Evolutionary conservation across 768 basidiomycete genomes (phyloP).

Genomic region (Amanita thiersii): DNA sequence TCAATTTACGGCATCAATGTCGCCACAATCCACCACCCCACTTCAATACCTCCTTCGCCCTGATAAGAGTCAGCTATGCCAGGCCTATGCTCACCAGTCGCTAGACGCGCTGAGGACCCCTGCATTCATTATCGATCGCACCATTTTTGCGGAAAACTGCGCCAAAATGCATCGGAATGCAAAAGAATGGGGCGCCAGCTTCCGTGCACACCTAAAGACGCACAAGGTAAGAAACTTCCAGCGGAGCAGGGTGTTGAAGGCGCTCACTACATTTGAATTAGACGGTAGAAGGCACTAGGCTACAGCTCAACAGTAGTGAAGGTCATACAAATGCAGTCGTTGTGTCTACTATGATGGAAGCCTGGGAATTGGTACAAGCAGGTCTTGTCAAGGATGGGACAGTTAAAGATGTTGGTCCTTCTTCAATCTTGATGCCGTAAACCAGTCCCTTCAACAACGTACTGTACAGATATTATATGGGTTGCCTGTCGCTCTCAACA

Average conservation of each 20-base stretch:
- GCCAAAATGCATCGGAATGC: conserved; percentile 62
- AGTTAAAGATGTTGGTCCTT: conserved; percentile 62
- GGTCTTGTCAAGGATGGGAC: conserved; percentile 65
- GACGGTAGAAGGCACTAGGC: conserved; percentile 67
- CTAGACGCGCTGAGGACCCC: conserved; percentile 63
- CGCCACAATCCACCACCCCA: conserved; percentile 18
- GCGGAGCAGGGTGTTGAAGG: neutral
- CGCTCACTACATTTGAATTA: conserved; percentile 18
- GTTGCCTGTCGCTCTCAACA: conserved; percentile 62
- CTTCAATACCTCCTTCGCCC: conserved; percentile 20
- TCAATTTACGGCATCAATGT: conserved; percentile 12
- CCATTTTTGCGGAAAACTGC: conserved; percentile 67
- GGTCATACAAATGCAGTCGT: conserved; percentile 55
- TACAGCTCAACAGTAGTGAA: conserved; percentile 54
- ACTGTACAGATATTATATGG: conserved; percentile 69
- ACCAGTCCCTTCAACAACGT: conserved; percentile 3
- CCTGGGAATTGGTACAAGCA: conserved; percentile 60
- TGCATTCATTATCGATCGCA: conserved; percentile 70
- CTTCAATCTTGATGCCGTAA: conserved; percentile 6
- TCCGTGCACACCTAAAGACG: conserved; percentile 81
- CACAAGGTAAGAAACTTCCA: conserved; percentile 51
- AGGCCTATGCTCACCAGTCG: conserved; percentile 50
- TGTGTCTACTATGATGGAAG: conserved; percentile 80
- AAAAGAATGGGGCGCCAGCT: conserved; percentile 56
- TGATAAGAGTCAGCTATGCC: conserved; percentile 38